Conservation (phyloP, 1,139 yeast genomes). For the Taiozyma onychis region DNA sequence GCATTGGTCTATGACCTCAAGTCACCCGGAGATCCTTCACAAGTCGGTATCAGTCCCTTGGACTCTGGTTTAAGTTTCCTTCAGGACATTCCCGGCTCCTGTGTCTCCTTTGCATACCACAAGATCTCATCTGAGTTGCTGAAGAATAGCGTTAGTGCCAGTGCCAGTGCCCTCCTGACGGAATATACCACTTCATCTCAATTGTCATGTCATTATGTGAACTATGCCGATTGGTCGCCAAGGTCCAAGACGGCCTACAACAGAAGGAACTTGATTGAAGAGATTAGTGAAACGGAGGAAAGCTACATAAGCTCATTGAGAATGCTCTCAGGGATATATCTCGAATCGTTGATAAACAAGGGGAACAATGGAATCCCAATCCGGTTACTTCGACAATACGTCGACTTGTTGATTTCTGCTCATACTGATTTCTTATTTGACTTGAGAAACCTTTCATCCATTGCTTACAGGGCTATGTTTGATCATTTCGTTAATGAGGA, state of each 20-base stretch:
- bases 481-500: not conserved
- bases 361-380: slow-evolving; percentile 24
- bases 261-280: slow-evolving; percentile 37
- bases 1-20: slow-evolving; percentile 5
- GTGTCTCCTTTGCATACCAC: slow-evolving; percentile 9
- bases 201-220: slow-evolving; percentile 7
- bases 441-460: slow-evolving; percentile 17
- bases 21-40: not conserved
- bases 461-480: slow-evolving; percentile 8
- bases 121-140: slow-evolving; percentile 7
- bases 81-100: slow-evolving; percentile 11
- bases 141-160: not conserved
- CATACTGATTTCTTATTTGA: slow-evolving; percentile 23
- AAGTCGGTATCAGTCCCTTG: not conserved
- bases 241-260: slow-evolving; percentile 22
- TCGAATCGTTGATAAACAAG: slow-evolving; percentile 17
- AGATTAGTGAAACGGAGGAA: slow-evolving; percentile 42
- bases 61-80: slow-evolving; percentile 5
- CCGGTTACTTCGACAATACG: slow-evolving; percentile 17
- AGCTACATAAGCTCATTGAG: slow-evolving; percentile 38
- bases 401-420: slow-evolving; percentile 18
- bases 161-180: not conserved
- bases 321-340: slow-evolving; percentile 29
- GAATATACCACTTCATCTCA: slow-evolving; percentile 17
- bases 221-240: slow-evolving; percentile 13